Conservation (phyloP, 2,329 filamentous ascomycete genomes). For the Monosporascus sp. region DNA sequence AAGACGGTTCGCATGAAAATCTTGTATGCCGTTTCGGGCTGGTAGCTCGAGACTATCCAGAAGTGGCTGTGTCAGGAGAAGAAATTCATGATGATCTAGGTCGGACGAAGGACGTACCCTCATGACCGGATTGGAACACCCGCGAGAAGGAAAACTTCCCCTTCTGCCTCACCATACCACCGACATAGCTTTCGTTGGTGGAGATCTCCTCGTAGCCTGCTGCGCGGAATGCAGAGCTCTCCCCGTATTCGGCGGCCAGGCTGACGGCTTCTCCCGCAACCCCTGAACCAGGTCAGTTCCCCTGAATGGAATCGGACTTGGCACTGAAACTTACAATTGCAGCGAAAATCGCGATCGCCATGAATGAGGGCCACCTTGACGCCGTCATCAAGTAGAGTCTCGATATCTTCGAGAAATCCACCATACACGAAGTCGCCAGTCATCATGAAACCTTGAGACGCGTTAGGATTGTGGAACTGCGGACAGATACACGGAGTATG, state of each 20-base stretch:
- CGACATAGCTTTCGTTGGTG: slow-evolving; percentile 33
- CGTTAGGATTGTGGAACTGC: slow-evolving; percentile 8
- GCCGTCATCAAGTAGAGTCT: slow-evolving; percentile 44
- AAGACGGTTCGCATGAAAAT: slow-evolving; percentile 44
- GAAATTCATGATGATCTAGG: neutral
- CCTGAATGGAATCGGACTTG: too few relatives aligned
- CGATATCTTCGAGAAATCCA: slow-evolving; percentile 18
- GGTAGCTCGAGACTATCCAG: slow-evolving; percentile 36
- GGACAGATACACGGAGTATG: neutral
- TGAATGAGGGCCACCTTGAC: slow-evolving; percentile 48
- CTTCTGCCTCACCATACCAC: slow-evolving; percentile 38
- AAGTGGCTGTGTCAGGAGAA: neutral
- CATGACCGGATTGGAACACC: slow-evolving; percentile 39
- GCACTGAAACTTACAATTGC: slow-evolving; percentile 36
- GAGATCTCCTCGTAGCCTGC: slow-evolving; percentile 40
- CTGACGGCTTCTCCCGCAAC: slow-evolving; percentile 41
- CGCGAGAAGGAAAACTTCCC: slow-evolving; percentile 41
- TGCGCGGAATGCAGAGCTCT: slow-evolving; percentile 33
- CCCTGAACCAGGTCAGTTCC: neutral
- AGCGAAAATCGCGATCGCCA: slow-evolving; percentile 47
- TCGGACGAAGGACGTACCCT: slow-evolving; percentile 6
- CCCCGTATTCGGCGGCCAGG: slow-evolving; percentile 35
- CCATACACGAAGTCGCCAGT: slow-evolving; percentile 11
- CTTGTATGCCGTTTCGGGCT: slow-evolving; percentile 42
- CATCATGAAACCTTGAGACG: slow-evolving; percentile 32